Evolutionary conservation across 2,329 filamentous ascomycete species (phyloP).

Genomic region (Meredithiella fracta): DNA sequence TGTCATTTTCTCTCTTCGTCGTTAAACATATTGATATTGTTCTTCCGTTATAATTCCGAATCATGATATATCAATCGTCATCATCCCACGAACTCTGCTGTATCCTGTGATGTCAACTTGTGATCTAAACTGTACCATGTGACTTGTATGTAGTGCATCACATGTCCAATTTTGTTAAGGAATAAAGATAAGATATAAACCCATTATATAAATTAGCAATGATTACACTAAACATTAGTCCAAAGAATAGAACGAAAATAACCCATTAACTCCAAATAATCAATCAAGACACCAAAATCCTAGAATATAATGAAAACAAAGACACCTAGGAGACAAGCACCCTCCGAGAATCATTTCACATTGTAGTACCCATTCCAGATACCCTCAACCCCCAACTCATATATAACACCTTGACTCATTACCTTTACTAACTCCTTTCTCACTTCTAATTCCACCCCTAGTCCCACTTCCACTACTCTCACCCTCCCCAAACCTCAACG

Average conservation of each 20-base stretch:
- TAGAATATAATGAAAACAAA: no score
- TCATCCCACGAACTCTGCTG: no score
- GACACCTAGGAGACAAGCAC: no score
- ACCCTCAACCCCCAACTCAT: no score
- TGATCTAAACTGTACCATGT: not conserved
- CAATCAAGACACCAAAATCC: not conserved
- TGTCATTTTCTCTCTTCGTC: not conserved
- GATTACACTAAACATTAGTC: not conserved
- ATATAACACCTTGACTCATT: no score
- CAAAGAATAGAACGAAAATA: slow-evolving; percentile 1
- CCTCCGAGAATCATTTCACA: no score
- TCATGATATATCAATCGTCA: no score
- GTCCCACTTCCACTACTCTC: not conserved
- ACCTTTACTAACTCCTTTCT: no score
- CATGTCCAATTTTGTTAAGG: not conserved
- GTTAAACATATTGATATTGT: no score
- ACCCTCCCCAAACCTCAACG: not conserved
- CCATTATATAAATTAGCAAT: not conserved
- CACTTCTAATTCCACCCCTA: not conserved
- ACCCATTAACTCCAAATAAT: not conserved
- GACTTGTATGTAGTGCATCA: not conserved
- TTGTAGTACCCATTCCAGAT: no score
- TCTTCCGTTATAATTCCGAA: no score
- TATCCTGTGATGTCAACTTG: not conserved
- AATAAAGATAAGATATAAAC: not conserved